Base-by-base conservation (phyloP, 345 rosid genomes). In the Brassica napus region DNA sequence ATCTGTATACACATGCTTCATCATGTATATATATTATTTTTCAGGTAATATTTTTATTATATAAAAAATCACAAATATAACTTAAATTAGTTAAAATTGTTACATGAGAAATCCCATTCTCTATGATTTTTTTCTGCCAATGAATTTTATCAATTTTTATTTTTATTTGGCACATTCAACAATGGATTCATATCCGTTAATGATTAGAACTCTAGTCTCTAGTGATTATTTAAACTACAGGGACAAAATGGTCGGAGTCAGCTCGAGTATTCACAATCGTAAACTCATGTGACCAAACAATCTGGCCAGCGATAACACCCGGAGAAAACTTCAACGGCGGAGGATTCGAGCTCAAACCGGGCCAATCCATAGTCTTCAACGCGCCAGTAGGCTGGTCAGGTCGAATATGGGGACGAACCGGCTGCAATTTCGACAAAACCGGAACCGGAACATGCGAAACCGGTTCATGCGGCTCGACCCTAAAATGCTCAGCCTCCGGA, bases 361-460 rank as follows among this genome's bases (percentile, higher is more conserved):
- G 87, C 68, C 92, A 88, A 62, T 88, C 97, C 1, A 72, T 85
- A 0, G 83, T 87, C 4, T 85, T 89, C 80, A 26, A 35, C 0
- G 95, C 97, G 60, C 90, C 93, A 0, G 85, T 85, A 0, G 88
- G 91, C 4, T 94, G 97, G 98, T 81, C 88, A 21, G 98, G 98
- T 21, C 84, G 95, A 58, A 89, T 92, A 24, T 94, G 98, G 98
- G 97, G 90, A 32, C 85, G 97, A 81, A 85, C 88, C 10, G 94
- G 92, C 2, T 94, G 97, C 82, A 82, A 76, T 0, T 92, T 94
- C 6, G 88, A 92, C 79, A 68, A 75, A 58, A 81, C 76, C 6
- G 97, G 94, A 11, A 87, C 65, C 0, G 97, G 97, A 12, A 14
- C 85, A 0, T 94, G 98, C 84, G 86, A 83, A 24, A 94, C 97